These are phyloP conservation scores for Melampsora larici-populina DNA, from an alignment of 1,284 basidiomycete genomes.

Conservation along the genomic window DNA sequence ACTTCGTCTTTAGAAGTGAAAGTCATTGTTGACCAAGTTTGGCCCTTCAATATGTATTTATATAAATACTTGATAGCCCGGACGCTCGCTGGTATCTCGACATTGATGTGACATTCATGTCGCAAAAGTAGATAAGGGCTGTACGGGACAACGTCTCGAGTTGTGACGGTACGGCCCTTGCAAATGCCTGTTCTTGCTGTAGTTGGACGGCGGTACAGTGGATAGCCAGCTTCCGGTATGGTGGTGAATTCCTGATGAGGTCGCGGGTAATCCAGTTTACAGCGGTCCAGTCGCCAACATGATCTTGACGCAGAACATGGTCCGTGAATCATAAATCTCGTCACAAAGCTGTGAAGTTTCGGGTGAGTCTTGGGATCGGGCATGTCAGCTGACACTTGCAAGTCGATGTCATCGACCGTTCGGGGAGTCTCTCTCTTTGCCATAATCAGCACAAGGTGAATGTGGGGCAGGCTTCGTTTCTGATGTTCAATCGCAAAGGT, in stretches of 20 bases:
- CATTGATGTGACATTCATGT: conserved; percentile 16
- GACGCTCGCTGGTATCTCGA: neutral
- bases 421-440: neutral
- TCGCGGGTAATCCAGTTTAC: neutral
- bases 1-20: neutral
- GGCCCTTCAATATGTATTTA: conserved; percentile 18
- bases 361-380: neutral
- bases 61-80: too few relatives aligned
- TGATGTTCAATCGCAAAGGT: conserved; percentile 12
- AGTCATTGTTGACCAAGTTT: neutral
- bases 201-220: neutral
- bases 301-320: neutral
- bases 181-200: too few relatives aligned
- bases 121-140: neutral
- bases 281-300: neutral
- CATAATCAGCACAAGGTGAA: neutral
- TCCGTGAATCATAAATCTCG: neutral
- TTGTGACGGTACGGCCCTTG: neutral
- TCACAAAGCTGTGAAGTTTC: neutral
- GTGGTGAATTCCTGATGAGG: neutral
- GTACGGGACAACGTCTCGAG: conserved; percentile 12
- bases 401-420: neutral
- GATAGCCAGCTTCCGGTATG: neutral
- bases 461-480: conserved; percentile 3
- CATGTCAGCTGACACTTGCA: neutral